Evolutionary conservation across 371 early-diverging fungal species (phyloP).

Genomic region (Saksenaea vasiformis): DNA sequence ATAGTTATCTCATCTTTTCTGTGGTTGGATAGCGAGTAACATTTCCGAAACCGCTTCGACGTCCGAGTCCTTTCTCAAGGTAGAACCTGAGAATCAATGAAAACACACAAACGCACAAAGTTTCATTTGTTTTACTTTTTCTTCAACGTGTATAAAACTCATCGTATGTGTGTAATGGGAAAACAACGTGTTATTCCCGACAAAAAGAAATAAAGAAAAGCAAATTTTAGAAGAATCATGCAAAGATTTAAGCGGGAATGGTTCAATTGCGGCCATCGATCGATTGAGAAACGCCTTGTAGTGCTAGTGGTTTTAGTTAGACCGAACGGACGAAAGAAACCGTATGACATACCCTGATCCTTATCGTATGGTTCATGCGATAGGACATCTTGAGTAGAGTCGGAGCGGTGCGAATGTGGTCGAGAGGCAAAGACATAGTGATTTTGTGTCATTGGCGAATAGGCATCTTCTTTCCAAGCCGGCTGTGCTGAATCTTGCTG

Average conservation of each 20-base stretch:
- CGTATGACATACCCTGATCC: not conserved
- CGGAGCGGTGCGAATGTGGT: not conserved
- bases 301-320: not conserved
- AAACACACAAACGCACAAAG: not conserved
- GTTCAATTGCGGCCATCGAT: too few species aligned
- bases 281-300: too few species aligned
- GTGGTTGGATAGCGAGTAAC: too few species aligned
- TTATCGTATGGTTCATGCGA: not conserved
- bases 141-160: too few species aligned
- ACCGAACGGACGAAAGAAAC: not conserved
- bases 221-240: too few species aligned
- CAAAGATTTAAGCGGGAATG: too few species aligned
- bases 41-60: not conserved
- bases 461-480: not conserved
- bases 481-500: not conserved
- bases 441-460: not conserved
- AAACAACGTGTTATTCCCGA: too few species aligned
- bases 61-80: not conserved
- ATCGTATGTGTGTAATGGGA: too few species aligned
- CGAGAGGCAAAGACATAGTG: not conserved
- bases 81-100: not conserved
- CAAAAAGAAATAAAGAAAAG: too few species aligned
- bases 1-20: too few species aligned
- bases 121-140: too few species aligned
- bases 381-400: not conserved